These are phyloP conservation scores for Aquanectria penicillioides DNA, from an alignment of 2,329 filamentous ascomycete genomes.

Conservation along the genomic window DNA sequence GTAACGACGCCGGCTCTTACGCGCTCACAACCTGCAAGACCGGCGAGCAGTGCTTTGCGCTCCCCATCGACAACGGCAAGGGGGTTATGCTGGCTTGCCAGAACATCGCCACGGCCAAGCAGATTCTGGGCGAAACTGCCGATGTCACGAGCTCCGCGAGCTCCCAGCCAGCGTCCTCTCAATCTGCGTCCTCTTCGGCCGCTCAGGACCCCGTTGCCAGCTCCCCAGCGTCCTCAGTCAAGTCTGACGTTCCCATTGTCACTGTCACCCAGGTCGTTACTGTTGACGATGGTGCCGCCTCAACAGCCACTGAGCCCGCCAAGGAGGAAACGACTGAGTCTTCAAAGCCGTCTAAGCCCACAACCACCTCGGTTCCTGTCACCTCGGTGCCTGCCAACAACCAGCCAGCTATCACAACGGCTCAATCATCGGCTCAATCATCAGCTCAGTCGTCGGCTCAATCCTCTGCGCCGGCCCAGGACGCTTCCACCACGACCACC, in stretches of 20 bases:
- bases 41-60: conserved; percentile 58
- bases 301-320: conserved; percentile 2
- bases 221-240: conserved; percentile 21
- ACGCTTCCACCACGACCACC: conserved; percentile 19
- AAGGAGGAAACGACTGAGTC: conserved; percentile 10
- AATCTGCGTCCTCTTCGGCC: not conserved
- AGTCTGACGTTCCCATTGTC: conserved; percentile 37
- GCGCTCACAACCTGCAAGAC: conserved; percentile 48
- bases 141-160: conserved; percentile 8
- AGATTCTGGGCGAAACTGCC: conserved; percentile 51
- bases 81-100: conserved; percentile 63
- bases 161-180: conserved; percentile 35
- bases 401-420: not conserved
- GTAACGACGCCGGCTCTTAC: conserved; percentile 54
- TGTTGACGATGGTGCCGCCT: conserved; percentile 36
- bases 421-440: not conserved
- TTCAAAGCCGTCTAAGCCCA: not conserved
- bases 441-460: not conserved
- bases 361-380: not conserved
- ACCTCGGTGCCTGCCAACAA: not conserved
- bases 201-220: conserved; percentile 23
- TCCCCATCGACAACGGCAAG: conserved; percentile 60
- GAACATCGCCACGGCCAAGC: conserved; percentile 50
- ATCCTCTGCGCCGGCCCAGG: not conserved
- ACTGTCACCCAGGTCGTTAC: conserved; percentile 45